phyloP scores from a whole-genome alignment of 345 rosid species.

The Heritiera fomes region DNA sequence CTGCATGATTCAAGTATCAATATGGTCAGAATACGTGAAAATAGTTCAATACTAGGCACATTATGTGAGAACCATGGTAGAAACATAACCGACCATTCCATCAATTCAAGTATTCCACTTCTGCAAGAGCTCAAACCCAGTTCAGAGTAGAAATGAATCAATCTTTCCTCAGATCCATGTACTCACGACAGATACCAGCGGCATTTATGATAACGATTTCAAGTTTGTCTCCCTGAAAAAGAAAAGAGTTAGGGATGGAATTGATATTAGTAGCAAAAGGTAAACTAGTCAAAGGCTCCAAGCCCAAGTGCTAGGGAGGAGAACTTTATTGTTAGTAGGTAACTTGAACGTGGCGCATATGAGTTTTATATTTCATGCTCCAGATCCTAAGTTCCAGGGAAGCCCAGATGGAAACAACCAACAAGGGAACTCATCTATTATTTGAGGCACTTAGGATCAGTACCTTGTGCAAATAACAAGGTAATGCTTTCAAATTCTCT shows the following conservation, averaged over 20 bases:
- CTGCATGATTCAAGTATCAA: background rate
- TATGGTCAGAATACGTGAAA: background rate
- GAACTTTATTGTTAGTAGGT: background rate
- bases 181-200: constrained; percentile 67
- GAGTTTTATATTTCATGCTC: background rate
- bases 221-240: constrained; percentile 75
- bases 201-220: constrained; percentile 75
- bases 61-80: background rate
- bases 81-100: background rate
- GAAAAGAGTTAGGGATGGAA: background rate
- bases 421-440: background rate
- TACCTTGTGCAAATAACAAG: background rate
- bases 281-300: background rate
- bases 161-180: constrained; percentile 83
- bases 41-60: background rate
- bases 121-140: background rate
- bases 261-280: background rate
- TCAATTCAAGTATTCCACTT: background rate
- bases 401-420: background rate
- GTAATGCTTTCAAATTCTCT: background rate
- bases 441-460: background rate
- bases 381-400: background rate
- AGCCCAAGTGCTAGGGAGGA: background rate
- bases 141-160: constrained; percentile 39
- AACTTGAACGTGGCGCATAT: background rate